Percentiles rank a stretch among this genome's conserved stretches.
Conservation (phyloP, 345 rosid genomes). For the Ricinus communis region DNA sequence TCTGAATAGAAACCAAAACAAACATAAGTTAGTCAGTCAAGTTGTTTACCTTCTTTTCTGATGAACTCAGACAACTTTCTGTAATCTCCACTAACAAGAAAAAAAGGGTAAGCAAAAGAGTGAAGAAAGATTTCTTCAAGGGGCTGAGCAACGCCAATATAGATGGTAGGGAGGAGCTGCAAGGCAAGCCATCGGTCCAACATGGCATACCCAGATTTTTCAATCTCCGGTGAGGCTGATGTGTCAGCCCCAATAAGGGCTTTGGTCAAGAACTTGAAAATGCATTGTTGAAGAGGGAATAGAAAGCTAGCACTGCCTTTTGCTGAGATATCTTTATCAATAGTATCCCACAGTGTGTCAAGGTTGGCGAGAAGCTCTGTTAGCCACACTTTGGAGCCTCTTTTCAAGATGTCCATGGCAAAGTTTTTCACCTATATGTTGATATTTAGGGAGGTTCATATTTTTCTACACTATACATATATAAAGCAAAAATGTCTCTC, state of each 20-base stretch:
- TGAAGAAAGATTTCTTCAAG: slow-evolving; percentile 75
- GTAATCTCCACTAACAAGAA: slow-evolving; percentile 62
- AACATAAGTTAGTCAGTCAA: too few relatives aligned
- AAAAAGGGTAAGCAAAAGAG: slow-evolving; percentile 67
- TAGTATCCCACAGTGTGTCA: slow-evolving; percentile 49
- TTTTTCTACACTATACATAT: too few relatives aligned
- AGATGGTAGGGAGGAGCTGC: slow-evolving; percentile 58
- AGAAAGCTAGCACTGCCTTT: slow-evolving; percentile 39
- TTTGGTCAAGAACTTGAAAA: slow-evolving; percentile 62
- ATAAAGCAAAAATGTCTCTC: too few relatives aligned
- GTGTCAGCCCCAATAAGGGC: slow-evolving; percentile 66
- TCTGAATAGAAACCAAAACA: too few relatives aligned
- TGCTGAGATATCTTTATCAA: slow-evolving; percentile 47
- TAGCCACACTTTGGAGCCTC: slow-evolving; percentile 68
- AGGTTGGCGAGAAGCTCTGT: slow-evolving; percentile 47
- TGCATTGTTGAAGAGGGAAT: slow-evolving; percentile 48
- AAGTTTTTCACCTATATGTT: slow-evolving; percentile 54
- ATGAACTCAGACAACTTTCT: slow-evolving; percentile 51
- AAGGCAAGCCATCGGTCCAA: slow-evolving; percentile 64
- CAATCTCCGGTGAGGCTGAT: slow-evolving; percentile 39
- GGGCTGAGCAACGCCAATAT: slow-evolving; percentile 51
- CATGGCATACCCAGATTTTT: slow-evolving; percentile 48
- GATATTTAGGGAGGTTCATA: too few relatives aligned
- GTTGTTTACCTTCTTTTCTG: slow-evolving; percentile 36
- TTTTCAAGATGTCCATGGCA: slow-evolving; percentile 52